phyloP scores from a whole-genome alignment of 352 stramenopile species.

The Pythium angustatum region DNA sequence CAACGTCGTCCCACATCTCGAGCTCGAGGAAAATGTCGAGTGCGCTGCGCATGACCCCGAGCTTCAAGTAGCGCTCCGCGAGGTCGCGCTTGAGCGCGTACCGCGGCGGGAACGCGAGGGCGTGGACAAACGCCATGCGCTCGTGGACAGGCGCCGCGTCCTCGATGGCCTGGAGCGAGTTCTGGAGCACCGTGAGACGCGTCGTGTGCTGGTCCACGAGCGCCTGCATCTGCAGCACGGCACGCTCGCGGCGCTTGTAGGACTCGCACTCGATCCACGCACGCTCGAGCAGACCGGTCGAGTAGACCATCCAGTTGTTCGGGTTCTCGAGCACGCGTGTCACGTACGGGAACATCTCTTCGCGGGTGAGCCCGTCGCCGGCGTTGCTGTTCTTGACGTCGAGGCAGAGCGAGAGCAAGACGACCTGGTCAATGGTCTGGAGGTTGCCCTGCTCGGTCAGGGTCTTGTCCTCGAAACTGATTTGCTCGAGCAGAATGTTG shows the following conservation, averaged over 20 bases:
- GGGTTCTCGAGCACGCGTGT: constrained; percentile 91
- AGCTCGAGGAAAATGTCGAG: constrained; percentile 94
- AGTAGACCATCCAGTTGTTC: constrained; percentile 97
- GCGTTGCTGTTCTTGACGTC: constrained; percentile 97
- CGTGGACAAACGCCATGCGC: constrained; percentile 90
- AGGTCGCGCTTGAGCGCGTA: constrained; percentile 94
- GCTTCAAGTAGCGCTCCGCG: constrained; percentile 90
- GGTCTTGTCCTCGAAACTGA: constrained; percentile 83
- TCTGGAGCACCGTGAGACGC: constrained; percentile 91
- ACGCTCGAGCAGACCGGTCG: constrained; percentile 90
- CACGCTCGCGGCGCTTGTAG: constrained; percentile 91
- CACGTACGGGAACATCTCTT: constrained; percentile 96
- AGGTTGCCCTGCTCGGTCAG: constrained; percentile 72
- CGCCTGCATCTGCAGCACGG: constrained; percentile 96
- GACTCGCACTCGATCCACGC: constrained; percentile 95
- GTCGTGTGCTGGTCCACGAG: constrained; percentile 96
- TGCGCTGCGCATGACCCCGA: constrained; percentile 88
- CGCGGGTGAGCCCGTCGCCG: constrained; percentile 92
- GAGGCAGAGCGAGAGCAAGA: constrained; percentile 94
- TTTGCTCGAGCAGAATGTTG: constrained; percentile 91
- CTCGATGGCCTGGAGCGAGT: constrained; percentile 78
- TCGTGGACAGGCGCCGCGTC: constrained; percentile 91
- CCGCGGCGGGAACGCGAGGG: constrained; percentile 92
- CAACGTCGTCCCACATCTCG: constrained; percentile 96
- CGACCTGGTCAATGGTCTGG: constrained; percentile 83